phyloP scores from a whole-genome alignment of 2,329 filamentous ascomycete genomes.

The Penicillium nordicum region DNA sequence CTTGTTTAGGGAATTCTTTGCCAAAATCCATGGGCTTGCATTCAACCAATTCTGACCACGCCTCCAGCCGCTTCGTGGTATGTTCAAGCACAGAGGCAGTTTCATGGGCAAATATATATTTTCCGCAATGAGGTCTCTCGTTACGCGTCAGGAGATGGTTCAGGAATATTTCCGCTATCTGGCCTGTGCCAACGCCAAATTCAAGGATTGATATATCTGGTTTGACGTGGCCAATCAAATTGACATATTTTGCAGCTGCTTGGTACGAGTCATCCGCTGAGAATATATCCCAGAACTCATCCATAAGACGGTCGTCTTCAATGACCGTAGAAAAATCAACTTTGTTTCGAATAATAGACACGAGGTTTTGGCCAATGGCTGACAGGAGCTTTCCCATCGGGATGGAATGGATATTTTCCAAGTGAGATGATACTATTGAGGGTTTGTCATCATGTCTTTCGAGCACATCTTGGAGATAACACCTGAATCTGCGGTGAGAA shows the following conservation, averaged over 20 bases:
- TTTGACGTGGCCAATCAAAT: conserved; percentile 20
- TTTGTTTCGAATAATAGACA: conserved; percentile 1
- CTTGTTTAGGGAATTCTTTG: conserved; percentile 1
- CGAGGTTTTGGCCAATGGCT: conserved; percentile 11
- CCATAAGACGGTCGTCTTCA: not conserved
- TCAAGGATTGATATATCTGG: conserved; percentile 26
- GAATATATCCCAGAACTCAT: conserved; percentile 3
- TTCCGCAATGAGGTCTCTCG: conserved; percentile 4
- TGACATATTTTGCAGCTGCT: conserved; percentile 12
- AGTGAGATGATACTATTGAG: not conserved
- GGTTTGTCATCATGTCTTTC: not conserved
- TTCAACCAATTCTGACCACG: conserved; percentile 9
- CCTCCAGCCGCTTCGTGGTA: not conserved
- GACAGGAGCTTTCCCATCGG: conserved; percentile 9
- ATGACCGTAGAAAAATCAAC: not conserved
- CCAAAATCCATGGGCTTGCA: conserved; percentile 12
- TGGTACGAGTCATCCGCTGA: conserved; percentile 3
- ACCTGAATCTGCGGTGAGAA: conserved; percentile 5
- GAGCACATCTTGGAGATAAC: conserved; percentile 3
- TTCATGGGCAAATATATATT: conserved; percentile 17
- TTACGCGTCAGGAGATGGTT: not conserved
- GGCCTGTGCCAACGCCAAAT: conserved; percentile 17
- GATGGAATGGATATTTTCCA: not conserved
- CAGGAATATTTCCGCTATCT: conserved; percentile 11
- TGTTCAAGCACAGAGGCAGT: not conserved